These are phyloP conservation scores for Taphrina communis DNA, from an alignment of 1,139 yeast species.

Conservation along the genomic window DNA sequence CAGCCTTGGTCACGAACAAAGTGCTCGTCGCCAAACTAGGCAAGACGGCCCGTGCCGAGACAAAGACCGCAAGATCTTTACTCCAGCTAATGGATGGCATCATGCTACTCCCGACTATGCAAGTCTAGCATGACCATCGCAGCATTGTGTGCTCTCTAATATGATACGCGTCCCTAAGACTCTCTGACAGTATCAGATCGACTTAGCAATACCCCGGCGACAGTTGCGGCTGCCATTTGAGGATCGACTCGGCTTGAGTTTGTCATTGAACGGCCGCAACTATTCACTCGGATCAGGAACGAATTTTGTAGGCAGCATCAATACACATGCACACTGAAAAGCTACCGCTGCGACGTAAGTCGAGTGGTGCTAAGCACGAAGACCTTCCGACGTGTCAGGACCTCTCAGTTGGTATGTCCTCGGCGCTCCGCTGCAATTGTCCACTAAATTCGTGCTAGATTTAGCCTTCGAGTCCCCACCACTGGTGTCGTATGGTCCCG, in stretches of 20 bases:
- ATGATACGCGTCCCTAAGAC: too few relatives aligned
- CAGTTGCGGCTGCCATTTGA: conserved; percentile 1
- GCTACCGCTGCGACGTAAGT: conserved; percentile 33
- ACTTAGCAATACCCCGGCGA: not conserved
- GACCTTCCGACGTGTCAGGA: conserved; percentile 39
- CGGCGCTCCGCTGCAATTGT: not conserved
- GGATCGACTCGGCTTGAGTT: conserved; percentile 2
- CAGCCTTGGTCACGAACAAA: not conserved
- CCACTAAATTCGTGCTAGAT: conserved; percentile 51
- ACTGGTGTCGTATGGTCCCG: conserved; percentile 76
- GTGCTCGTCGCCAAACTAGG: not conserved
- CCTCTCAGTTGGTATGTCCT: conserved; percentile 26
- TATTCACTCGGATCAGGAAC: not conserved
- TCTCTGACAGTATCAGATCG: too few relatives aligned
- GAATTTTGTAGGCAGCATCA: not conserved
- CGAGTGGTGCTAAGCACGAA: conserved; percentile 31
- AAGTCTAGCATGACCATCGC: too few relatives aligned
- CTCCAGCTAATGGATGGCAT: not conserved
- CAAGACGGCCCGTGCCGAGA: conserved; percentile 1
- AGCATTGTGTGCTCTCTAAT: too few relatives aligned
- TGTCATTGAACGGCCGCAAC: conserved; percentile 5
- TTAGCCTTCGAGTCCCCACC: conserved; percentile 90
- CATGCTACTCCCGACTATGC: not conserved
- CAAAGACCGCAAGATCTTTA: not conserved
- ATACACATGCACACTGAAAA: conserved; percentile 32